Evolutionary conservation across 169 alveolate species (phyloP).

Genomic region (Cryptosporidium felis): DNA sequence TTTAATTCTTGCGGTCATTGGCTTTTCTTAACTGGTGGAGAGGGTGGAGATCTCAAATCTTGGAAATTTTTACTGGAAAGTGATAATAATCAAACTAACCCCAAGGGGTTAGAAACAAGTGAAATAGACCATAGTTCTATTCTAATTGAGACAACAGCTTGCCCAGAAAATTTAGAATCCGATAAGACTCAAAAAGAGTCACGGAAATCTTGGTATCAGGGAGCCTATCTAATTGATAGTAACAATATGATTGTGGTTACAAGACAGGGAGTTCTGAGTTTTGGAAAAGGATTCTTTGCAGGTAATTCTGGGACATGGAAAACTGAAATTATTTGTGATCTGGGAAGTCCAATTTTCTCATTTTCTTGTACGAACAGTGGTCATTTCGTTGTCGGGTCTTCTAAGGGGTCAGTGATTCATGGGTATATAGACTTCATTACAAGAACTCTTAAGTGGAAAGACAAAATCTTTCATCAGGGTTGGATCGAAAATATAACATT

Average conservation of each 20-base stretch:
- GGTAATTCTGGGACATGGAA: neutral
- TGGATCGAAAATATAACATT: slow-evolving; percentile 52
- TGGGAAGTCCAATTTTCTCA: slow-evolving; percentile 6
- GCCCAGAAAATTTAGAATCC: no score
- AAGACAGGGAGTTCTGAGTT: slow-evolving; percentile 16
- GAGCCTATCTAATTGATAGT: slow-evolving; percentile 10
- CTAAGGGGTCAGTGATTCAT: slow-evolving; percentile 29
- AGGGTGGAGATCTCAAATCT: slow-evolving; percentile 58
- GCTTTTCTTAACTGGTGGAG: slow-evolving; percentile 38
- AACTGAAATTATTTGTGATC: neutral
- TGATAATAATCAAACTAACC: neutral
- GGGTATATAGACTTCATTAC: neutral
- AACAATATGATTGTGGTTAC: slow-evolving; percentile 10
- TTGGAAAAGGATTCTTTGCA: neutral
- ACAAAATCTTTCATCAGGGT: neutral
- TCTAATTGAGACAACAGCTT: no score
- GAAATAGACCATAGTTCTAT: no score
- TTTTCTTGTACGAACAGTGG: neutral
- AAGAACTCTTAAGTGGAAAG: neutral
- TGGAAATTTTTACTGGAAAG: slow-evolving; percentile 10
- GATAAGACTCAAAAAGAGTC: neutral
- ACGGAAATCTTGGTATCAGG: slow-evolving; percentile 48
- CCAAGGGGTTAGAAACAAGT: neutral
- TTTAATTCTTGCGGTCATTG: neutral
- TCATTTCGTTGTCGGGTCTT: slow-evolving; percentile 18